Evolutionary conservation across 139 green algal genomes (phyloP).

Genomic region (Tetraselmis chui): DNA sequence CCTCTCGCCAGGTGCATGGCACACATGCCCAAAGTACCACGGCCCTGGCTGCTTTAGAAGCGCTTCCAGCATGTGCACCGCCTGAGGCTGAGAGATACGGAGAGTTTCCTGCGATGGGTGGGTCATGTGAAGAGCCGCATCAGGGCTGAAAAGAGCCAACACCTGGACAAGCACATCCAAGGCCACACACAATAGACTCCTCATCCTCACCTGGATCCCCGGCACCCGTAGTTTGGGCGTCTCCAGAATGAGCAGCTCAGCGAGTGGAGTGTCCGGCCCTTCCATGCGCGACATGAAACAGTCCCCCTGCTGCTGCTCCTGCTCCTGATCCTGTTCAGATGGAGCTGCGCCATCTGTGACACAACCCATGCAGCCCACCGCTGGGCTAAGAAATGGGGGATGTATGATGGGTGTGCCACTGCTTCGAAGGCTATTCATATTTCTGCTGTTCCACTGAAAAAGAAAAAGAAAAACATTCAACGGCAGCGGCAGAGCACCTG

Average conservation of each 20-base stretch:
- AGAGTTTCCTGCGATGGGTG: not conserved
- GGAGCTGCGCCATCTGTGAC: not conserved
- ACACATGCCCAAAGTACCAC: not conserved
- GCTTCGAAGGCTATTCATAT: not conserved
- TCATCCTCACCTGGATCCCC: not conserved
- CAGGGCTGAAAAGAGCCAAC: not conserved
- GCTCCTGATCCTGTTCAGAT: not conserved
- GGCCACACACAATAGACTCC: no score
- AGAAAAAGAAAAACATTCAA: not conserved
- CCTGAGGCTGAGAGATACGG: not conserved
- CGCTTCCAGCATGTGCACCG: not conserved
- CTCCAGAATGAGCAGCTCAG: not conserved
- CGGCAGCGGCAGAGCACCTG: not conserved
- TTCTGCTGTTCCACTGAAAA: not conserved
- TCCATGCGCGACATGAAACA: not conserved
- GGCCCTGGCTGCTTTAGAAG: not conserved
- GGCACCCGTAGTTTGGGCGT: not conserved
- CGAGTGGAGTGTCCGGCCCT: not conserved
- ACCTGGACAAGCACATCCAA: no score
- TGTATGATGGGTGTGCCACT: no score
- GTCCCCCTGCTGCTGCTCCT: not conserved
- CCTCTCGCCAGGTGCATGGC: not conserved
- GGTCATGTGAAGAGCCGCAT: not conserved
- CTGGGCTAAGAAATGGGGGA: no score
- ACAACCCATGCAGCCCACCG: not conserved